Base-by-base conservation (phyloP, 192 early-diverging fungal species). In the Anaeromyces robustus region DNA sequence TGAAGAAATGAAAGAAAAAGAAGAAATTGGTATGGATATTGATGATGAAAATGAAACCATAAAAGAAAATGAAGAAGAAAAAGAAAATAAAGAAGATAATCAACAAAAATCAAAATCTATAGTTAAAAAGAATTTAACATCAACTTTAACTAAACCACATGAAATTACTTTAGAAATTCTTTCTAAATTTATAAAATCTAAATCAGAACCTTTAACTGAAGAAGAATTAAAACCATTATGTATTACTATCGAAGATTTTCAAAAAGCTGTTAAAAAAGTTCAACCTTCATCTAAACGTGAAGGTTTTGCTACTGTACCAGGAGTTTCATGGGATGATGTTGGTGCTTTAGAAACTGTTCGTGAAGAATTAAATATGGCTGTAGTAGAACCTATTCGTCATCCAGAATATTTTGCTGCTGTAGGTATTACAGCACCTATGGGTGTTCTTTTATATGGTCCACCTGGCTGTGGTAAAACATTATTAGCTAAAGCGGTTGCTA, bases 401-500 rank as follows among this genome's bases (percentile, higher is more conserved):
- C 96, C 96, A 2, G 94, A 96, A 79, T 84, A 92, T 28, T 99
- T 98, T 89, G 89, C 89, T 52, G 85, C 88, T 77, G 95, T 98
- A 2, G 97, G 97, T 22, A 97, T 98, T 82, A 93, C 90, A 0
- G 89, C 94, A 4, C 93, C 96, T 11, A 93, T 95, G 78, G 97
- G 97, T 77, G 97, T 98, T 2, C 86, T 99, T 77, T 85, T 99
- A 30, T 99, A 96, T 92, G 97, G 97, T 7, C 97, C 97, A 39
- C 97, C 97, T 1, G 97, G 97, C 79, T 98, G 97, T 86, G 97
- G 97, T 68, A 99, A 99, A 85, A 99, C 97, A 18, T 86, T 99
- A 79, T 86, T 98, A 78, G 97, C 96, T 28, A 99, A 99, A 82
- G 97, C 97, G 9, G 96, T 99, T 78, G 96, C 97, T 2, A 99